phyloP scores from a whole-genome alignment of 176 grass and related monocot genomes.

The Puccinellia tenuiflora region DNA sequence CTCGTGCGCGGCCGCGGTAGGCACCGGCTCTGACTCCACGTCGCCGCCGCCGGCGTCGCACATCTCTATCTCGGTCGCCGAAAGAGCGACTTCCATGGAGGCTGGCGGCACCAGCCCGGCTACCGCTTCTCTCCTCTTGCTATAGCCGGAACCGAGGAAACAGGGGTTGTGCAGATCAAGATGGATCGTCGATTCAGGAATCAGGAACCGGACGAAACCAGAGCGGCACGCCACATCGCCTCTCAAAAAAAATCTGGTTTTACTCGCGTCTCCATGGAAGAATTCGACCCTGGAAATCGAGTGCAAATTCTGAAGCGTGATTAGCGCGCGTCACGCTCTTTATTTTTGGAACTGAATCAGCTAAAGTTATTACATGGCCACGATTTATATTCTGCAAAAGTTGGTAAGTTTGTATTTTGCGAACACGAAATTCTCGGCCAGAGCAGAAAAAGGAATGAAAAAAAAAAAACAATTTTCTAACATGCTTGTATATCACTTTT shows the following conservation, averaged over 20 bases:
- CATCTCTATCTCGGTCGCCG: constrained; percentile 19
- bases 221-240: background rate
- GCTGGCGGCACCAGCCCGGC: background rate
- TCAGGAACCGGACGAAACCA: background rate
- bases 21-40: background rate
- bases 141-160: background rate
- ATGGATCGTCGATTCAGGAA: background rate
- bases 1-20: background rate
- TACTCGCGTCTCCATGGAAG: background rate
- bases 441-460: too few relatives aligned
- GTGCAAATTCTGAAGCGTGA: too few relatives aligned
- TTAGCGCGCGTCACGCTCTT: too few relatives aligned
- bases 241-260: background rate
- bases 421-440: too few relatives aligned
- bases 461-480: too few relatives aligned
- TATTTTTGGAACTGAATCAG: too few relatives aligned
- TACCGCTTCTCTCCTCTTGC: background rate
- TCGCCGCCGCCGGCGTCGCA: background rate
- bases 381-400: too few relatives aligned
- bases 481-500: too few relatives aligned
- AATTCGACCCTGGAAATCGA: too few relatives aligned
- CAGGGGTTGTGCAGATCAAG: background rate
- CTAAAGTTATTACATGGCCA: too few relatives aligned
- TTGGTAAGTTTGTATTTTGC: too few relatives aligned
- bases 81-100: constrained; percentile 20